Base-by-base conservation (phyloP, 2,329 filamentous ascomycete genomes). In the Xylaria sp. region DNA sequence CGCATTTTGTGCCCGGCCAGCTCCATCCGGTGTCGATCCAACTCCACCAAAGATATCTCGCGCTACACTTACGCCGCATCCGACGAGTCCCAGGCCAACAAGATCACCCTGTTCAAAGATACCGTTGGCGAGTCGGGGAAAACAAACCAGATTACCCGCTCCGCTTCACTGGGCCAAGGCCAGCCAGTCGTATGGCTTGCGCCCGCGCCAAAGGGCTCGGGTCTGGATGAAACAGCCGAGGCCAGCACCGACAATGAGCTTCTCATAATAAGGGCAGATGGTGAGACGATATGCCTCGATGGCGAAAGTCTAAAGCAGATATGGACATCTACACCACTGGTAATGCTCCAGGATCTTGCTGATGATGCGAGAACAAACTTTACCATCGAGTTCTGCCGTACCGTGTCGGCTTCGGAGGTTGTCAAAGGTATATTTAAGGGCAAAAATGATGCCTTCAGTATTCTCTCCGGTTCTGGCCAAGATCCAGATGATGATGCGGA, bases 51-150 rank as follows among this genome's bases (percentile, higher is more conserved):
- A 70, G 83, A 85, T 67, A 80, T 87, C 38, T 82, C 84, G 48
- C 84, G 89, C 72, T 88, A 88, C 74, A 91, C 89, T 2, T 91
- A 90, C 72, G 83, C 87, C 49, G 86, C 88, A 7, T 89, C 86
- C 0, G 80, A 81, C 66, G 82, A 86, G 59, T 79, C 81, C 0
- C 78, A 81, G 1, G 80, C 83, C 42, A 80, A 83, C 46, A 86
- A 86, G 74, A 80, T 91, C 42, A 87, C 86, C 1, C 78, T 90
- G 2, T 90, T 90, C 79, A 86, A 84, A 73, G 88, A 91, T 72
- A 79, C 83, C 3, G 83, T 86, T 10, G 83, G 84, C 44, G 80
- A 81, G 6, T 82, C 85, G 28, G 84, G 84, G 66, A 84, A 86
- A 68, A 86, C 86, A 1, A 83, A 81, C 5, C 86, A 87, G 26